Evolutionary conservation across 225 moss, liverwort and hornwort species (phyloP).

Genomic region (Rhytidiadelphus loreus): DNA sequence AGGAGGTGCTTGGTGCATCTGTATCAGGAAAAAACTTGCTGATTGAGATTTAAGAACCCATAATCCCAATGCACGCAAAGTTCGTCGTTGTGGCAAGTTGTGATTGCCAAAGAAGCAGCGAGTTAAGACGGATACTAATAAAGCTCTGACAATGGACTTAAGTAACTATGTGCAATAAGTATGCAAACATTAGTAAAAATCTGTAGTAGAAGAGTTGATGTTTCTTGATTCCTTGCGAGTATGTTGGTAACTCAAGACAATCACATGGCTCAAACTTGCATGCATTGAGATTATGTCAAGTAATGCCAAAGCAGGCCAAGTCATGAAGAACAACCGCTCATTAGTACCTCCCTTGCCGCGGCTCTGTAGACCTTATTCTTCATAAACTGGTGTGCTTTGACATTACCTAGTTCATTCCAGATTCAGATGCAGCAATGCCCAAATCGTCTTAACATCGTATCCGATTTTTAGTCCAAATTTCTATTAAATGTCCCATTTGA

Average conservation of each 20-base stretch:
- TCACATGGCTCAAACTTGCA: neutral
- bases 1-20: neutral
- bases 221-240: too few relatives aligned
- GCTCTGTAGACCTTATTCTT: neutral
- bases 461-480: too few relatives aligned
- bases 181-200: neutral
- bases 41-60: neutral
- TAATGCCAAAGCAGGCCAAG: neutral
- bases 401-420: neutral
- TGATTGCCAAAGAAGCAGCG: neutral
- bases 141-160: neutral
- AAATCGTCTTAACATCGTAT: neutral
- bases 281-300: neutral
- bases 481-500: neutral
- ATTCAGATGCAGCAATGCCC: neutral
- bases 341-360: neutral
- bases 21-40: neutral
- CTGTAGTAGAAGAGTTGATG: neutral
- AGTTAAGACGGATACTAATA: neutral
- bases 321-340: neutral
- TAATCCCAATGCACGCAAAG: neutral
- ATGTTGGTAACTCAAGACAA: neutral
- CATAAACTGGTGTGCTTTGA: neutral
- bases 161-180: neutral
- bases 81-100: neutral